A percentile compares a stretch with the other conserved stretches of the same genome.
phyloP scores from a whole-genome alignment of 2,329 filamentous ascomycete genomes.

The Bipolaris cookei region DNA sequence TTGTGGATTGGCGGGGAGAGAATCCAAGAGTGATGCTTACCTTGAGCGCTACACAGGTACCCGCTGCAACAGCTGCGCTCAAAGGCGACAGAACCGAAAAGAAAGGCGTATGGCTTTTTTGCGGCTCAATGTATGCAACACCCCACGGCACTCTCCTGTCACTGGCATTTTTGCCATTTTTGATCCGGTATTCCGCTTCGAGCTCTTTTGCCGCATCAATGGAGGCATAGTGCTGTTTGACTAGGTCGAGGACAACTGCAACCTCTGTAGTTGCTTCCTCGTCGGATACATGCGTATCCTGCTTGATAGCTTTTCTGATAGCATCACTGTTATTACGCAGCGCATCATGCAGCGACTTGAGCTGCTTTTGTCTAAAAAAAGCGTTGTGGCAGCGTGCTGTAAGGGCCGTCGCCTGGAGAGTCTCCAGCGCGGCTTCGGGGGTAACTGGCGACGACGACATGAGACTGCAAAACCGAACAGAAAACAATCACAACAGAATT shows the following conservation, averaged over 20 bases:
- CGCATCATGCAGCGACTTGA: conserved; percentile 52
- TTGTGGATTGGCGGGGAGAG: background rate
- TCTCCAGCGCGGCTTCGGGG: conserved; percentile 34
- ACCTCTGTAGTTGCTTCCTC: conserved; percentile 53
- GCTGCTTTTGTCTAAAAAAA: conserved; percentile 56
- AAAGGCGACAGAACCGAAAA: conserved; percentile 47
- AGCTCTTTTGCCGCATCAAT: conserved; percentile 50
- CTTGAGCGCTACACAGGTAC: conserved; percentile 60
- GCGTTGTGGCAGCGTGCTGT: conserved; percentile 55
- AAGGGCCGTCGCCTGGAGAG: conserved; percentile 52
- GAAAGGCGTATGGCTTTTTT: conserved; percentile 55
- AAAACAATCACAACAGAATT: background rate
- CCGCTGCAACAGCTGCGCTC: conserved; percentile 57
- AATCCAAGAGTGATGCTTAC: conserved; percentile 36
- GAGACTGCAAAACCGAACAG: background rate
- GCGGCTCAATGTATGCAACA: conserved; percentile 58
- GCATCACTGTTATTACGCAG: conserved; percentile 46
- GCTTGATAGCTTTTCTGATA: conserved; percentile 51
- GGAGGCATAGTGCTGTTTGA: conserved; percentile 51
- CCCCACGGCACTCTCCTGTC: conserved; percentile 48
- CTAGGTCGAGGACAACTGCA: conserved; percentile 48
- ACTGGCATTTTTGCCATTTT: conserved; percentile 49
- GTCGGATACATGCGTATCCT: conserved; percentile 47
- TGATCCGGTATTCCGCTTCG: conserved; percentile 53
- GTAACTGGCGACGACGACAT: conserved; percentile 27